phyloP scores from a whole-genome alignment of 2,329 filamentous ascomycete genomes.

The Venturia carpophila region DNA sequence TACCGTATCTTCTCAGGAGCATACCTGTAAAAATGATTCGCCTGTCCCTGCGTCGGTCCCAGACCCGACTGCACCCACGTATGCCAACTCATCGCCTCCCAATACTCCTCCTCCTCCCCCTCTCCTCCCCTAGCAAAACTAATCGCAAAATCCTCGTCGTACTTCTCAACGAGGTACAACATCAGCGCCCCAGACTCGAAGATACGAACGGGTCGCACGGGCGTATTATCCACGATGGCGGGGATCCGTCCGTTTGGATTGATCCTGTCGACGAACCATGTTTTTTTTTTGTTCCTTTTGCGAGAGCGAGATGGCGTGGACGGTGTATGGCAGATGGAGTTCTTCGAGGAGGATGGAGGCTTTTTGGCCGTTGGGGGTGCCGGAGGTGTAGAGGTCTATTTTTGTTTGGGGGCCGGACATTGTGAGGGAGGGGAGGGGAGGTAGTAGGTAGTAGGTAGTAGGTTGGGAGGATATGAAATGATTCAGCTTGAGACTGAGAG shows the following conservation, averaged over 20 bases:
- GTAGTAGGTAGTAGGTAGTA: background rate
- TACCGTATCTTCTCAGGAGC: slow-evolving; percentile 58
- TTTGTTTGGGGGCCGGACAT: slow-evolving; percentile 36
- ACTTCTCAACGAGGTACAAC: slow-evolving; percentile 39
- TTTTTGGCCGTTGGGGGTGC: slow-evolving; percentile 88
- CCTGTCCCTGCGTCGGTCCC: slow-evolving; percentile 74
- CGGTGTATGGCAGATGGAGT: slow-evolving; percentile 60
- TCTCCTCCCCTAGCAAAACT: slow-evolving; percentile 36
- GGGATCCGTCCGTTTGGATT: slow-evolving; percentile 92
- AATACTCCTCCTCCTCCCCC: slow-evolving; percentile 36
- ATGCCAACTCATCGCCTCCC: slow-evolving; percentile 40
- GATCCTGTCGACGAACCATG: slow-evolving; percentile 74
- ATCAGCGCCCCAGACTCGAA: slow-evolving; percentile 42
- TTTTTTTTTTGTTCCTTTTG: slow-evolving; percentile 75
- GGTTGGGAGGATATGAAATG: too few relatives aligned
- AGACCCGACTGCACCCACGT: slow-evolving; percentile 44
- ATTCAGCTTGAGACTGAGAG: too few relatives aligned
- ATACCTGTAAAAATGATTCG: slow-evolving; percentile 78
- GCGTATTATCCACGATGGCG: slow-evolving; percentile 71
- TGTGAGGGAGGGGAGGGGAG: background rate
- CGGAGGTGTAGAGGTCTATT: slow-evolving; percentile 73
- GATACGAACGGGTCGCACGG: slow-evolving; percentile 25
- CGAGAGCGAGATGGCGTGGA: slow-evolving; percentile 60
- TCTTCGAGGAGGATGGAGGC: slow-evolving; percentile 34
- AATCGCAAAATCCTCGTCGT: slow-evolving; percentile 35